Evolutionary conservation across 768 basidiomycete species (phyloP), one percentile per base, ranked within the genome.

Genomic region (Scleroderma bovista): DNA sequence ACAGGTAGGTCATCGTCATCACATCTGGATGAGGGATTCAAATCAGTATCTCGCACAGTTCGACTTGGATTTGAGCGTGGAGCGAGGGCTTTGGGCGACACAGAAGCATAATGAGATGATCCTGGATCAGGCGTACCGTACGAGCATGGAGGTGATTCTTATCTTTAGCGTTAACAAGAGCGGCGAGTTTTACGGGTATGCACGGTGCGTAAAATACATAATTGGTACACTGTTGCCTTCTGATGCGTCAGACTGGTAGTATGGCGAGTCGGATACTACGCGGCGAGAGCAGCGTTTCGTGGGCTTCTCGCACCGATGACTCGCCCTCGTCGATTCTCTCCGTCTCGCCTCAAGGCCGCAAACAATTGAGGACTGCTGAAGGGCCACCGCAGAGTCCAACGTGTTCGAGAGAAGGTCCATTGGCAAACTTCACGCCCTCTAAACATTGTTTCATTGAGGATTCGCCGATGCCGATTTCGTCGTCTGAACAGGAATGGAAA

Each of bases 181-280:
- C 50, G 93, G 95, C 32, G 91, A 92, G 65, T 98, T 96, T 62
- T 96, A 87, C 60, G 94, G 94, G 19, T 94, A 90, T 62, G 93
- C 91, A 11, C 81, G 78, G 83, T 92, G 67, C 52, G 61, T 56
- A 42, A 23, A 20, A 5, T 6, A 72, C 69, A 26, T 22, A 16
- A 32, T 19, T 7, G 46, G 17, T 39, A 15, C 17, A 20, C 13
- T 24, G 12, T 10, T 15, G 40, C n/a, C 17, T 33, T 10, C 61
- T 53, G 31, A 58, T 31, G 2, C 5, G 13, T 7, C 6, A 38
- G 19, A 39, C 24, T 11, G 1, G 23, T 34, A 59, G 88, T 60
- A 92, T 93, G 90, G 67, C 74, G 9, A 79, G 87, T 6, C 77
- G 81, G 9, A 75, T 92, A 32, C 68, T 72, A 10, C 74, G 66